A percentile compares a stretch with the other conserved stretches of the same genome.
phyloP scores from a whole-genome alignment of 139 green algal genomes.

The Prasinococcaceae sp. region DNA sequence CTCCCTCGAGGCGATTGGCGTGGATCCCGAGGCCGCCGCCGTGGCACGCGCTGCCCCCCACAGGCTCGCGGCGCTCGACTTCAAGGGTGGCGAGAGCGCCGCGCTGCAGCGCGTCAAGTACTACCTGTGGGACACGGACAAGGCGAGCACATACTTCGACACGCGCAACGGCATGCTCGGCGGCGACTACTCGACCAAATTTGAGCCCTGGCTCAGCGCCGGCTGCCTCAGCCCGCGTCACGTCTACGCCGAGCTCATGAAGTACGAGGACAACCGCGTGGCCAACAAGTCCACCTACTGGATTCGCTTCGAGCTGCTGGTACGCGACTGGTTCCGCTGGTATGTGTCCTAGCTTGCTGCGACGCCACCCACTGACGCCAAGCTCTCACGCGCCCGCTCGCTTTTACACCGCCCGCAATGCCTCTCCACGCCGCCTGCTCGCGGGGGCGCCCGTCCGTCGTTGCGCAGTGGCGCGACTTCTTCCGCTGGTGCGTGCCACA shows the following conservation, averaged over 20 bases:
- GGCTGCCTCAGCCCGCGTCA: constrained; percentile 76
- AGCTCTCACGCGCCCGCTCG: too few species aligned
- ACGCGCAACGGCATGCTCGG: constrained; percentile 88
- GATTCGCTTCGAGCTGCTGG: constrained; percentile 80
- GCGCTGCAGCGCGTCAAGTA: constrained; percentile 75
- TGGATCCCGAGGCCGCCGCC: not conserved
- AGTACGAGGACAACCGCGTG: constrained; percentile 62
- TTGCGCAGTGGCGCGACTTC: too few species aligned
- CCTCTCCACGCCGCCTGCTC: too few species aligned
- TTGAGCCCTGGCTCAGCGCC: constrained; percentile 71
- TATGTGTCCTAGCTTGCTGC: constrained; percentile 71
- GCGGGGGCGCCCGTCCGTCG: too few species aligned
- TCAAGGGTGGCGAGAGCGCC: constrained; percentile 74
- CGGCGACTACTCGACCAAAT: constrained; percentile 85
- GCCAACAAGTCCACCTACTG: constrained; percentile 91
- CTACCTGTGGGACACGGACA: constrained; percentile 82
- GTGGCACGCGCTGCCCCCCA: constrained; percentile 16
- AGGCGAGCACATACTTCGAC: constrained; percentile 48
- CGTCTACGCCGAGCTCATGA: constrained; percentile 53
- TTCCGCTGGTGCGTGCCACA: too few species aligned
- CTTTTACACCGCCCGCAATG: too few species aligned
- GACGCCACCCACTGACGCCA: too few species aligned
- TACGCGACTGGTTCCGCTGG: constrained; percentile 86
- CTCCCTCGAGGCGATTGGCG: not conserved
- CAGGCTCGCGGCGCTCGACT: constrained; percentile 45